A percentile compares a stretch with the other conserved stretches of the same genome.
Conservation (phyloP, 169 alveolate genomes). For the Cryptosporidium andersoni region DNA sequence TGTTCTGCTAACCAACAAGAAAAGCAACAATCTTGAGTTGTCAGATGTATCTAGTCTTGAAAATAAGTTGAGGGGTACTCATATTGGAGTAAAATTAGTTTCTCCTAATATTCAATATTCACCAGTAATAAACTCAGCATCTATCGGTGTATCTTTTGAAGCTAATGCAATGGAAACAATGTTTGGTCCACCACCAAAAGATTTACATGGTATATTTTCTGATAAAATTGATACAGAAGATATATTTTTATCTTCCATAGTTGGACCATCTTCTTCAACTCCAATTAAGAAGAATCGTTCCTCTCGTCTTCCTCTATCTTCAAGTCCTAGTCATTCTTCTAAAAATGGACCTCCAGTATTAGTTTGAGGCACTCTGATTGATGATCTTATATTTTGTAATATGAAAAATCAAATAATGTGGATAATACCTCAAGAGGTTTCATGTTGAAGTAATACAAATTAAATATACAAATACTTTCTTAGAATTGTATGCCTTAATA, state of each 20-base stretch:
- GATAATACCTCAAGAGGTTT: no score
- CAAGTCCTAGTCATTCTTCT: neutral
- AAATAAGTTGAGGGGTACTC: conserved; percentile 9
- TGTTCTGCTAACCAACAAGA: conserved; percentile 14
- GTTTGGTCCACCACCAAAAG: conserved; percentile 47
- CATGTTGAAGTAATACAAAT: no score
- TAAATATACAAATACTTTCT: neutral
- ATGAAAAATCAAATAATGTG: neutral
- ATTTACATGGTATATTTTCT: conserved; percentile 46
- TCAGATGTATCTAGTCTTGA: neutral
- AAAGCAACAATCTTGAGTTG: neutral
- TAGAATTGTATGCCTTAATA: no score
- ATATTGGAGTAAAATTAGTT: neutral
- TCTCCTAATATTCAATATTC: conserved; percentile 1
- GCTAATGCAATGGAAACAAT: conserved; percentile 5
- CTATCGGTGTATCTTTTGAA: neutral
- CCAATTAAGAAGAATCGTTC: conserved; percentile 49
- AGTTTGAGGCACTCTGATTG: neutral
- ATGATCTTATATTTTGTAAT: neutral
- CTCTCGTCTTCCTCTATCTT: neutral
- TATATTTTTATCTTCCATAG: conserved; percentile 35
- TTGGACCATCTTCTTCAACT: conserved; percentile 57
- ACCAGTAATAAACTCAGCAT: neutral
- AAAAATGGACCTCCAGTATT: conserved; percentile 51
- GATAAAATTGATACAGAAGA: conserved; percentile 22